These are phyloP conservation scores for Aureobasidium leucospermi DNA, from an alignment of 2,329 filamentous ascomycete species.

Conservation along the genomic window DNA sequence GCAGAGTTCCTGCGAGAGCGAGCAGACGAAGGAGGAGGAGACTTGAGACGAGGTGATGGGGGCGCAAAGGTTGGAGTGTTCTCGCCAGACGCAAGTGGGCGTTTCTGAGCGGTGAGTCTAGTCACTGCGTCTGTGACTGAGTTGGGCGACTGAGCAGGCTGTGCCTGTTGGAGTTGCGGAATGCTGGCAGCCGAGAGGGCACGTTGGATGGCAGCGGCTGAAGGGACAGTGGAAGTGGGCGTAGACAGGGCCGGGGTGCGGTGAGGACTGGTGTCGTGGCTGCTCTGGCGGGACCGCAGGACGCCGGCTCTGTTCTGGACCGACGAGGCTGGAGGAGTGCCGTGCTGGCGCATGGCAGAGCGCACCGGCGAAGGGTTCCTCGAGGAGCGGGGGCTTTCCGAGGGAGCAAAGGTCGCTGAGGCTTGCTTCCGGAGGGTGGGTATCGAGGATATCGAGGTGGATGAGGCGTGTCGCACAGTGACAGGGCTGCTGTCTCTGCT, in stretches of 20 bases:
- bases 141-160: conserved; percentile 25
- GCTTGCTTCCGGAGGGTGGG: conserved; percentile 21
- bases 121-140: conserved; percentile 52
- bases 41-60: conserved; percentile 67
- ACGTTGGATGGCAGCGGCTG: conserved; percentile 57
- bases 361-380: conserved; percentile 41
- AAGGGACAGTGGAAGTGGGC: conserved; percentile 43
- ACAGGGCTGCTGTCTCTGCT: conserved; percentile 18
- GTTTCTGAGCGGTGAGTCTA: conserved; percentile 60
- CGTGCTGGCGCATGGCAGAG: conserved; percentile 20
- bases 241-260: conserved; percentile 30
- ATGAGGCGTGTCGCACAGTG: conserved; percentile 15
- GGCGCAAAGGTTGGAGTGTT: conserved; percentile 60
- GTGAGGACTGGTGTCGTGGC: conserved; percentile 35
- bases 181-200: conserved; percentile 61
- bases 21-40: conserved; percentile 56
- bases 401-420: conserved; percentile 24
- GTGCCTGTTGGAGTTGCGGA: conserved; percentile 49
- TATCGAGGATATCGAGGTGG: conserved; percentile 13
- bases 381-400: conserved; percentile 39
- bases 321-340: conserved; percentile 18
- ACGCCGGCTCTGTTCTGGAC: conserved; percentile 18
- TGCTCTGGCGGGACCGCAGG: conserved; percentile 38
- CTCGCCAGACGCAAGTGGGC: conserved; percentile 41
- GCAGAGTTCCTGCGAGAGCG: conserved; percentile 37